Evolutionary conservation across 441 rosid species (phyloP).

Genomic region (California macrophylla): DNA sequence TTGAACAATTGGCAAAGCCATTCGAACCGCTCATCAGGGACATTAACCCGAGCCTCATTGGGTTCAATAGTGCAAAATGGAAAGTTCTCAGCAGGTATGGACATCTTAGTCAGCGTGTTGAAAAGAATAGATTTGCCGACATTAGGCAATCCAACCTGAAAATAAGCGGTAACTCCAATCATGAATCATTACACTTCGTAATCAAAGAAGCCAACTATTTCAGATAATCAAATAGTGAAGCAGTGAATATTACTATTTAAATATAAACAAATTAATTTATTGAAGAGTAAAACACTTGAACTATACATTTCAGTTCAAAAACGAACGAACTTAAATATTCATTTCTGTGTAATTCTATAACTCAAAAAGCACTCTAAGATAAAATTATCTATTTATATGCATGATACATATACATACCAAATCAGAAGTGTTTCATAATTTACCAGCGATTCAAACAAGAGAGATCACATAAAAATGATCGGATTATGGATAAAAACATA

Average conservation of each 20-base stretch:
- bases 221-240: neutral
- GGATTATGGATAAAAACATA: neutral
- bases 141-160: conserved; percentile 89
- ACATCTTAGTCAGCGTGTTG: conserved; percentile 82
- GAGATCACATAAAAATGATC: neutral
- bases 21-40: conserved; percentile 89
- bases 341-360: neutral
- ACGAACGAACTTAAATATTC: neutral
- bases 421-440: neutral
- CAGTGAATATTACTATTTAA: neutral
- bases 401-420: neutral
- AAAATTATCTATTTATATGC: neutral
- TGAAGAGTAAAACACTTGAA: neutral
- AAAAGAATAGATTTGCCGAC: conserved; percentile 95
- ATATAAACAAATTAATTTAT: neutral
- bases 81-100: conserved; percentile 96
- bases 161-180: neutral
- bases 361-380: neutral
- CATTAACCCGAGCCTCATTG: conserved; percentile 85
- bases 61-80: conserved; percentile 98
- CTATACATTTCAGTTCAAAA: neutral
- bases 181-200: neutral
- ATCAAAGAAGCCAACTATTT: neutral
- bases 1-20: conserved; percentile 82
- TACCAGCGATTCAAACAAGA: neutral